phyloP scores from a whole-genome alignment of 495 filamentous ascomycete species.

The Echria macrotheca region DNA sequence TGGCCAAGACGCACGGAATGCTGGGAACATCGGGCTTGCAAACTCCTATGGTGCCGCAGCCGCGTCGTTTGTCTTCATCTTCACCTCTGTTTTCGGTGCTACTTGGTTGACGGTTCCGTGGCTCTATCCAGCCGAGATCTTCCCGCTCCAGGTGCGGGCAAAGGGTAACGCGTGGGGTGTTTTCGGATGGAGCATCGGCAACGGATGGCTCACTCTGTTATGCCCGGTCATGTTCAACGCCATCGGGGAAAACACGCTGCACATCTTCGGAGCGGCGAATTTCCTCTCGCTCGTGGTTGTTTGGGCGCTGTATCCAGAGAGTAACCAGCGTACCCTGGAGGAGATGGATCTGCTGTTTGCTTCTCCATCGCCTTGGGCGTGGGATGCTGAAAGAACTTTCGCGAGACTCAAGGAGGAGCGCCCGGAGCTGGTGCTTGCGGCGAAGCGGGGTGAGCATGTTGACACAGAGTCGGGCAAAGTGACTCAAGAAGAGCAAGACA shows the following conservation, averaged over 20 bases:
- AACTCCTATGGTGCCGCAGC: constrained; percentile 38
- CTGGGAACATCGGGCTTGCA: constrained; percentile 17
- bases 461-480: too few species aligned
- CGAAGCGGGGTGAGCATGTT: background rate
- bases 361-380: background rate
- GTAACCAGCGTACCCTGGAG: background rate
- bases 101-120: constrained; percentile 47
- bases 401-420: background rate
- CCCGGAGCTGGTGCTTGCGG: background rate
- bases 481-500: too few species aligned
- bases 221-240: constrained; percentile 1
- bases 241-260: constrained; percentile 3
- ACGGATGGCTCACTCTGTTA: background rate
- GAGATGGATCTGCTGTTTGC: constrained; percentile 6
- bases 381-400: background rate
- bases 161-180: constrained; percentile 6
- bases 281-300: background rate
- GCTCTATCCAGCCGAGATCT: constrained; percentile 41
- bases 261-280: constrained; percentile 3
- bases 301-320: background rate
- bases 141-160: constrained; percentile 3
- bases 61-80: constrained; percentile 46
- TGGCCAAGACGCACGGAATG: constrained; percentile 18
- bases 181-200: background rate
- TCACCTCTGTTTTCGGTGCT: constrained; percentile 45